phyloP scores from a whole-genome alignment of 2,329 filamentous ascomycete genomes.

The Xenosphaeropsis pyriputrescens region DNA sequence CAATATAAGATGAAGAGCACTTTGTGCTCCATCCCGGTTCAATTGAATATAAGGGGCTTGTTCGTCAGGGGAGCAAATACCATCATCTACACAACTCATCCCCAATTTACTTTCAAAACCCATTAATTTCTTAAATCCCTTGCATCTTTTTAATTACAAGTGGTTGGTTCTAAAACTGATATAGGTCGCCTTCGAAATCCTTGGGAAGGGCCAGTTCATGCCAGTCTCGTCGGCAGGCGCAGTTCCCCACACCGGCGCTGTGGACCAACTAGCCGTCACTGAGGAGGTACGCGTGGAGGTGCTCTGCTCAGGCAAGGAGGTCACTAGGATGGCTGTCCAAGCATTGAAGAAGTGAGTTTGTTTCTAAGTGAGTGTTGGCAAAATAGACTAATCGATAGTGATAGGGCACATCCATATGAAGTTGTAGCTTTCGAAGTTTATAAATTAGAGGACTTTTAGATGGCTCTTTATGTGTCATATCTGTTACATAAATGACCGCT shows the following conservation, averaged over 20 bases:
- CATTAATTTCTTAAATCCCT: no score
- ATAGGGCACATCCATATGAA: slow-evolving; percentile 31
- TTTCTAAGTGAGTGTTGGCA: not conserved
- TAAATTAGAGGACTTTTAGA: slow-evolving; percentile 29
- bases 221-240: slow-evolving; percentile 37
- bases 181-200: no score
- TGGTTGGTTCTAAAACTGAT: no score
- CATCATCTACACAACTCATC: no score
- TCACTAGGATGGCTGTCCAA: slow-evolving; percentile 37
- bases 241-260: slow-evolving; percentile 45
- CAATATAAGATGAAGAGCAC: no score
- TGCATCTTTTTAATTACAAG: no score
- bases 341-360: slow-evolving; percentile 46
- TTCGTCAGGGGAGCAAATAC: no score
- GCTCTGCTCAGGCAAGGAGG: slow-evolving; percentile 41
- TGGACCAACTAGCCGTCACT: slow-evolving; percentile 39
- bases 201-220: slow-evolving; percentile 49
- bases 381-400: slow-evolving; percentile 7
- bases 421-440: slow-evolving; percentile 32
- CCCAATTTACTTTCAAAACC: no score
- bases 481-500: no score
- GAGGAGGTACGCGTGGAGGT: slow-evolving; percentile 49
- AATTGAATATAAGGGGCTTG: no score
- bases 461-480: not conserved
- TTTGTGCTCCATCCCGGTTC: no score